These are phyloP conservation scores for Schizothecium vesticola DNA, from an alignment of 495 filamentous ascomycete genomes.

Conservation along the genomic window DNA sequence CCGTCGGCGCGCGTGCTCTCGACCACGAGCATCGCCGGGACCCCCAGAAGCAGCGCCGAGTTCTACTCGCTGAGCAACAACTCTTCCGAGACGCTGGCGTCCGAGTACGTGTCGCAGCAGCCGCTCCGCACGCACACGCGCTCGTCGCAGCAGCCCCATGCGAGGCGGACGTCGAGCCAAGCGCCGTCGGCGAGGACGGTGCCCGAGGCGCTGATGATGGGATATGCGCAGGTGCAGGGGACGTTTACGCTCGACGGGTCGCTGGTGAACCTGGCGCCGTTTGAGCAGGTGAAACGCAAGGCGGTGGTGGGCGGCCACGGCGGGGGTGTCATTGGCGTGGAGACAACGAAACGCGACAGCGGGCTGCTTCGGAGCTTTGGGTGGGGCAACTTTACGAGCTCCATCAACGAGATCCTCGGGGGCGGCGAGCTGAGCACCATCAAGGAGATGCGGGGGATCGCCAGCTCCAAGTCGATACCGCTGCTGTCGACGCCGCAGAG, in stretches of 20 bases:
- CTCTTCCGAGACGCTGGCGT: conserved; percentile 86
- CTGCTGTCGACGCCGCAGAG: conserved; percentile 93
- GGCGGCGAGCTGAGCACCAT: conserved; percentile 84
- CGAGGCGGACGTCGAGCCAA: conserved; percentile 57
- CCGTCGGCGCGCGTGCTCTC: conserved; percentile 66
- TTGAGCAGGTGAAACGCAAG: conserved; percentile 93
- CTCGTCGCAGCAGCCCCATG: conserved; percentile 44
- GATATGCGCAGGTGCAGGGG: conserved; percentile 90
- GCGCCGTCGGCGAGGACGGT: conserved; percentile 35
- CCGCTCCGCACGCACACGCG: conserved; percentile 38
- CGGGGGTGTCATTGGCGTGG: conserved; percentile 74
- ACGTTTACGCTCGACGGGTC: conserved; percentile 90
- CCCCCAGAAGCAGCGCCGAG: conserved; percentile 85
- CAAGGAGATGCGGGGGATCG: conserved; percentile 84
- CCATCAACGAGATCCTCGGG: conserved; percentile 78
- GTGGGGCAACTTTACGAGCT: conserved; percentile 85
- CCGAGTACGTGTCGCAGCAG: conserved; percentile 75
- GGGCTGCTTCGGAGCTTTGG: conserved; percentile 80
- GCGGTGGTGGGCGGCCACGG: conserved; percentile 84
- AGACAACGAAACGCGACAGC: conserved; percentile 67
- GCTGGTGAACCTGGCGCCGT: conserved; percentile 78
- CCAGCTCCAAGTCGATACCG: conserved; percentile 74
- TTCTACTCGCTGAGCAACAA: conserved; percentile 93
- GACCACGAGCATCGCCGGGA: conserved; percentile 59
- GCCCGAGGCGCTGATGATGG: conserved; percentile 89